Base-by-base conservation (phyloP, 116 monocot species). In the Trichopus zeylanicus region DNA sequence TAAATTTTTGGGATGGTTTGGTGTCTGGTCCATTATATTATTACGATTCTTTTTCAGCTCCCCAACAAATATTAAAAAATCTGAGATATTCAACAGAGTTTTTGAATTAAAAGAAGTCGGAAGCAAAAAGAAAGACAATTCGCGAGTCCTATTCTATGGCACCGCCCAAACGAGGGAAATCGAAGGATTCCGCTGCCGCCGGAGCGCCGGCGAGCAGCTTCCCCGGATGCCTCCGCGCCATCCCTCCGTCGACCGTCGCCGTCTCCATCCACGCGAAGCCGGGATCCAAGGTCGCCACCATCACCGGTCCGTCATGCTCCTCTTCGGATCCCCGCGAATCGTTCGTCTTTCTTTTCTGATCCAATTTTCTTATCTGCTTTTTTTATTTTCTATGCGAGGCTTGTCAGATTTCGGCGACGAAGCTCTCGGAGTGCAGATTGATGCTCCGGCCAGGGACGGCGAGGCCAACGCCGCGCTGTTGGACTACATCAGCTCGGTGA, bases 381-480 rank as follows among this genome's bases (percentile, higher is more conserved):
- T 4, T 3, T 31, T 35, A 3, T n/a, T 29, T 22, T 35, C 3
- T 6, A 25, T 6, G 2, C 9, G 22, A 3, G 16, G 31, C 16
- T 26, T 11, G 13, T 12, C 66, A 94, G 90, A 89, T 54, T 39
- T 95, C 19, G 71, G 83, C 21, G 89, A 89, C 29, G 86, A 95
- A 53, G 70, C 85, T 0, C 30, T 95, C 0, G 83, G 90, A 21
- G 84, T 95, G 60, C 95, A 89, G 78, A 89, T 95, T 32, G 86
- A 89, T 57, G 95, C 90, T 0, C 89, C 90, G 16, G 90, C 90
- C 46, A 89, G 86, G 70, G 95, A 95, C 25, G 95, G 95, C 8
- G 95, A 95, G 51, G 90, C 86, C 22, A 89, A 89, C 63, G 78
- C 83, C 16, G 87, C 86, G 16, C 62, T 95, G 31, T 34, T 95